Evolutionary conservation across 2,329 filamentous ascomycete species (phyloP), one percentile per base, ranked within the genome.

Genomic region (Arthrobotrys sinensis): DNA sequence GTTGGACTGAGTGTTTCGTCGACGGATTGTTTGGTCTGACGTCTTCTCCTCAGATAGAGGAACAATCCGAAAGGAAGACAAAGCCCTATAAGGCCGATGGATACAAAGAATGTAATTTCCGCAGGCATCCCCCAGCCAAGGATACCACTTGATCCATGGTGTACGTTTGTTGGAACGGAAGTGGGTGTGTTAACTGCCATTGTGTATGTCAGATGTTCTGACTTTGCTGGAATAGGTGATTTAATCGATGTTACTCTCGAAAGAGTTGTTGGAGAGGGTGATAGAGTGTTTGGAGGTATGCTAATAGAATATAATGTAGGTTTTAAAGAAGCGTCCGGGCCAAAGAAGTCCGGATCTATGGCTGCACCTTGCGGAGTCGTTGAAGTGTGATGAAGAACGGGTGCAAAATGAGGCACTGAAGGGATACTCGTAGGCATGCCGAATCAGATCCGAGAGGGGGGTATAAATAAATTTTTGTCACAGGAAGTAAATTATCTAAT

Each of bases 301-400:
- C 3, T 57, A 16, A 48, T 32, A 28, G 63, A 57, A 24, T 52
- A 53, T 34, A 69, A 8, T 28, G 48, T 69, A 7, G 65, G 72
- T 64, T 70, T 70, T 38, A 48, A 16, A 43, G 66, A 10, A 12
- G 57, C 72, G 21, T 65, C 57, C 8, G 75, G 8, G 8, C 67
- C 67, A 40, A 78, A 78, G 67, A 70, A 78, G 19, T 78, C 50
- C 10, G 67, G 48, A 24, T 72, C 75, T 55, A 78, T 70, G 28
- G 67, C 57, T 45, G 24, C 21, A n/a, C 52, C 43, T 46, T 71
- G 45, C 16, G 66, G 57, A 28, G 57, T 57, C 7, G 50, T 46
- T 19, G 34, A 43, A n/a, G 53, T 19, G 40, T 63, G 52, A 57
- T 71, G 60, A 6, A 63, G 36, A 8, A 50, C 67, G 0, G 57